A percentile compares a stretch with the other conserved stretches of the same genome.
These are phyloP conservation scores for Misopates orontium DNA, from an alignment of 257 asterid species.

Conservation along the genomic window DNA sequence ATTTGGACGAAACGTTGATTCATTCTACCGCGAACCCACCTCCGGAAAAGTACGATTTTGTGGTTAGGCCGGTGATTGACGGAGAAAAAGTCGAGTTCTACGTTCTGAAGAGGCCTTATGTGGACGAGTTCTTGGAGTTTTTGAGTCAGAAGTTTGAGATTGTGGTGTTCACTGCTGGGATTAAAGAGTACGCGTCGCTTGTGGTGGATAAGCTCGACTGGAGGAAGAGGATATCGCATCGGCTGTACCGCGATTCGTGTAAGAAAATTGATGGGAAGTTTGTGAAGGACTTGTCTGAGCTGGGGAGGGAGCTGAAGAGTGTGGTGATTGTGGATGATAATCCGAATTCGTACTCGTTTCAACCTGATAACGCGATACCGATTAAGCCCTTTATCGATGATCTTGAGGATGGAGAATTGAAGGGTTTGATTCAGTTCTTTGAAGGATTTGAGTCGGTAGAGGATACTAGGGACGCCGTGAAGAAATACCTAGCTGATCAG, in stretches of 20 bases:
- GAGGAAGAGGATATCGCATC: constrained; percentile 55
- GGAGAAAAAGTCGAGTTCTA: constrained; percentile 67
- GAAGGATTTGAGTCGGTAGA: constrained; percentile 50
- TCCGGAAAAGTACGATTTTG: constrained; percentile 73
- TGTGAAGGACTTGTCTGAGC: constrained; percentile 72
- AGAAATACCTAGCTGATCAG: constrained; percentile 34
- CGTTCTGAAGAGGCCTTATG: constrained; percentile 78
- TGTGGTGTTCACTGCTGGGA: constrained; percentile 87
- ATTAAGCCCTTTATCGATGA: constrained; percentile 67
- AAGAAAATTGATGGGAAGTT: constrained; percentile 68
- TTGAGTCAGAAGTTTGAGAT: constrained; percentile 65
- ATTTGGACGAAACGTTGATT: constrained; percentile 84
- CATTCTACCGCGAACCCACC: constrained; percentile 65
- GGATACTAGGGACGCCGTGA: constrained; percentile 69
- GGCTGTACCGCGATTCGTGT: constrained; percentile 80
- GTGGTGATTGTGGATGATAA: constrained; percentile 82
- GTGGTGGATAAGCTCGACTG: constrained; percentile 73
- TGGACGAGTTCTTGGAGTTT: constrained; percentile 64
- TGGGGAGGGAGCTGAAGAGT: constrained; percentile 70
- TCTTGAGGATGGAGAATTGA: constrained; percentile 66
- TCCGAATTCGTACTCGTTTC: constrained; percentile 71
- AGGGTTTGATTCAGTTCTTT: constrained; percentile 56
- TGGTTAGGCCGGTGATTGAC: constrained; percentile 74
- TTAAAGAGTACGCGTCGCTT: constrained; percentile 77
- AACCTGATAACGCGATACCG: constrained; percentile 77